phyloP scores from a whole-genome alignment of 2,329 filamentous ascomycete species.

The Colletotrichum aenigma region DNA sequence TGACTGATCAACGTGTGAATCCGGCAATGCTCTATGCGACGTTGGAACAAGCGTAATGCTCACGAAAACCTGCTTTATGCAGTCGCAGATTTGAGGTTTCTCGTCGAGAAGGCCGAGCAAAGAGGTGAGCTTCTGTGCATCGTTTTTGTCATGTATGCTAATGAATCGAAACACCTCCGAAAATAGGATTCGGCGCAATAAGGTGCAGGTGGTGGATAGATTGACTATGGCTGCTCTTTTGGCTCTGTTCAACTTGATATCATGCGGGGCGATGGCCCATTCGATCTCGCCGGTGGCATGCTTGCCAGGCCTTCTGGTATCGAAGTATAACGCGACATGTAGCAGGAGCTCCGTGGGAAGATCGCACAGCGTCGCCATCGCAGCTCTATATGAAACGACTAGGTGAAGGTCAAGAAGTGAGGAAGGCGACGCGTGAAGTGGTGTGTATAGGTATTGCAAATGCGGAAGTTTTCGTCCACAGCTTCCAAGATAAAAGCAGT shows the following conservation, averaged over 20 bases:
- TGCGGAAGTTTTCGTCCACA: neutral
- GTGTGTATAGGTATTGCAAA: neutral
- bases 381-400: neutral
- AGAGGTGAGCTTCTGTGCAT: neutral
- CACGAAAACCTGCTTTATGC: neutral
- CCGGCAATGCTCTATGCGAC: neutral
- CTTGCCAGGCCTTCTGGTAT: neutral
- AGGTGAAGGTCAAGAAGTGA: neutral
- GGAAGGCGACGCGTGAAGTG: neutral
- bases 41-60: neutral
- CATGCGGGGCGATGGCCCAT: neutral
- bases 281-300: neutral
- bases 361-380: neutral
- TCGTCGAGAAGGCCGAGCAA: neutral
- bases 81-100: neutral
- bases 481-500: rapidly evolving
- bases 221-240: neutral
- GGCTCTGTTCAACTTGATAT: neutral
- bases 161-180: neutral
- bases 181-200: neutral
- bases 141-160: neutral
- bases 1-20: neutral
- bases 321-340: neutral
- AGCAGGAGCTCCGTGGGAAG: neutral
- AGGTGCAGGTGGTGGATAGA: neutral